These are phyloP conservation scores for Tulasnella sp. DNA, from an alignment of 768 basidiomycete species.

Conservation along the genomic window DNA sequence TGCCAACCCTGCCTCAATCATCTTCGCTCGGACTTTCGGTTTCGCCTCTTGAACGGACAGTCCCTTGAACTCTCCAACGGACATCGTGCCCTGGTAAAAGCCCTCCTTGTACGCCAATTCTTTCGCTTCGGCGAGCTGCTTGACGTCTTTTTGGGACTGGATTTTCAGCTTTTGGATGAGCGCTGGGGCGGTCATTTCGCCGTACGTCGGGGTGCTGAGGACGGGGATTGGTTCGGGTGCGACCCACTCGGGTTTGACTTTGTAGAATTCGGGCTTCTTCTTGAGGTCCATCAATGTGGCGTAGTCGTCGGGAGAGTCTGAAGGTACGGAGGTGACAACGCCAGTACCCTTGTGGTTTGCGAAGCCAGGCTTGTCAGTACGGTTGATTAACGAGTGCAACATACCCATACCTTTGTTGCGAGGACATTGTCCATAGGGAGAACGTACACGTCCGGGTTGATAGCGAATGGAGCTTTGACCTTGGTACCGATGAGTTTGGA, in stretches of 20 bases:
- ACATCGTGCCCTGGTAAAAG: constrained; percentile 90
- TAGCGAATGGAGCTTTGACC: constrained; percentile 76
- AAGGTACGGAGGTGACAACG: constrained; percentile 95
- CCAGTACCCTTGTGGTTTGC: constrained; percentile 66
- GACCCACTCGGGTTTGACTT: constrained; percentile 84
- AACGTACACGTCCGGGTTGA: constrained; percentile 84
- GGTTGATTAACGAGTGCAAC: background rate
- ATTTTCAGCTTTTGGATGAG: constrained; percentile 87
- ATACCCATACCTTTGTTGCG: constrained; percentile 65
- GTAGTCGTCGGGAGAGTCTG: constrained; percentile 97
- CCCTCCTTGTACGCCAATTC: constrained; percentile 98
- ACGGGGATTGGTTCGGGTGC: constrained; percentile 80
- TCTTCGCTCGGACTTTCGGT: constrained; percentile 69
- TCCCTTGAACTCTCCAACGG: constrained; percentile 86
- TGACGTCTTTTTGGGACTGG: constrained; percentile 87
- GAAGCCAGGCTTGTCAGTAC: background rate
- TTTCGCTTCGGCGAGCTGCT: constrained; percentile 92
- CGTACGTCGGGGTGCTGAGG: constrained; percentile 83
- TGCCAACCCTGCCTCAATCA: constrained; percentile 71
- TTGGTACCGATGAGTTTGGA: constrained; percentile 76
- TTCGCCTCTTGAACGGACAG: constrained; percentile 86
- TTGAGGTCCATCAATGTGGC: constrained; percentile 81
- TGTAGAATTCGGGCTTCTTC: constrained; percentile 95
- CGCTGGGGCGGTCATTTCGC: constrained; percentile 77
- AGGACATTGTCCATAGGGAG: constrained; percentile 98